Percentiles rank a stretch among this genome's conserved stretches.
These are phyloP conservation scores for Colletotrichum sp. DNA, from an alignment of 2,329 filamentous ascomycete species.

Conservation along the genomic window DNA sequence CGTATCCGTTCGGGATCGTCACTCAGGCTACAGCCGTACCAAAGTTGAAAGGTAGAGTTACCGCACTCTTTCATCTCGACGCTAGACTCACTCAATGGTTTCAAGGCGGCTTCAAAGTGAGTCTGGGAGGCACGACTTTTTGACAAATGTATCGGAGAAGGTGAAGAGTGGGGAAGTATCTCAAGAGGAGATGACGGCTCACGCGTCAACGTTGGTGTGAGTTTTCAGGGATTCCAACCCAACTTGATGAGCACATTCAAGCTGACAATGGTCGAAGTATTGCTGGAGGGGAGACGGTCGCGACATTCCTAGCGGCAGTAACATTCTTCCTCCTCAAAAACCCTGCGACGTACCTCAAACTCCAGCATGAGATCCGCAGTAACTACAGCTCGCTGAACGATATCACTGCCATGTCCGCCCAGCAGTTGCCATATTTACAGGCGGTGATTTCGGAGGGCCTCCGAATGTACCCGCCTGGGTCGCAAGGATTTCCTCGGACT, in stretches of 20 bases:
- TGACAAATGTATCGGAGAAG: background rate
- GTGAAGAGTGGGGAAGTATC: background rate
- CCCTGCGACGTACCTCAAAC: slow-evolving; percentile 30
- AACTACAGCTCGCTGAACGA: slow-evolving; percentile 21
- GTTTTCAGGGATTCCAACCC: background rate
- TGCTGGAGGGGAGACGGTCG: slow-evolving; percentile 1
- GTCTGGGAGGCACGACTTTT: background rate
- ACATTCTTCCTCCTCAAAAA: background rate
- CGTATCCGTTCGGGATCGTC: background rate
- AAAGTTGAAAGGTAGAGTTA: background rate
- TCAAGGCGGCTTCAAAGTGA: background rate
- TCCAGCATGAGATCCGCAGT: slow-evolving; percentile 53
- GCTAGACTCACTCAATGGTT: background rate
- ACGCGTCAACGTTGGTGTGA: slow-evolving; percentile 31
- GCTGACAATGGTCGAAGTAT: background rate
- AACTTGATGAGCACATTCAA: background rate
- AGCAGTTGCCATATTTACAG: slow-evolving; percentile 58
- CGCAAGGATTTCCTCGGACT: background rate
- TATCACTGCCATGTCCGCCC: slow-evolving; percentile 47
- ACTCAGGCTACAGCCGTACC: background rate
- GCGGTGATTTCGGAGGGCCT: slow-evolving; percentile 62
- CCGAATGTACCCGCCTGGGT: slow-evolving; percentile 54
- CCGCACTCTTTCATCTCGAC: background rate
- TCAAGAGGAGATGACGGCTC: slow-evolving; percentile 31
- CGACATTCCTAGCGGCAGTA: background rate